A percentile compares a stretch with the other conserved stretches of the same genome.
Conservation (phyloP, 2,329 filamentous ascomycete genomes). For the Ophiostoma montium region DNA sequence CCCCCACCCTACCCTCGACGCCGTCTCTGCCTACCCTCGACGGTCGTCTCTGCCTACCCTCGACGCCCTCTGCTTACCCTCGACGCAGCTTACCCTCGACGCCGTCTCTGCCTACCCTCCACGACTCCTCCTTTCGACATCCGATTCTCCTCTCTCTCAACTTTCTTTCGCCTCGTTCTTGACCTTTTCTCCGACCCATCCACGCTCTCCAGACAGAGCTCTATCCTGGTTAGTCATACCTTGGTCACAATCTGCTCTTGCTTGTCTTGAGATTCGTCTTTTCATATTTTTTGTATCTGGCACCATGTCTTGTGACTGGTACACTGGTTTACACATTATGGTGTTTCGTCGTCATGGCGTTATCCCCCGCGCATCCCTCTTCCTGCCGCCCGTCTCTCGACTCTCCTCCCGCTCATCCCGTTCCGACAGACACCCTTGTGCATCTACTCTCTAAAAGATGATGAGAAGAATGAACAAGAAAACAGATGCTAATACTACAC, state of each 20-base stretch:
- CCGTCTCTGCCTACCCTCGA: too few species aligned
- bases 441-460: too few species aligned
- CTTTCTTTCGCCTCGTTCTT: too few species aligned
- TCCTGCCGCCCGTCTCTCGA: not conserved
- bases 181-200: too few species aligned
- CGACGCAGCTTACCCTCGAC: too few species aligned
- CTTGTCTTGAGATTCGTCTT: conserved; percentile 3
- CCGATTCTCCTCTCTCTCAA: too few species aligned
- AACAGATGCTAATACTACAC: conserved; percentile 10
- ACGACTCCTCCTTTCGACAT: too few species aligned
- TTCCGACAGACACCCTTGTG: not conserved
- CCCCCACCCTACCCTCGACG: too few species aligned
- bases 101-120: too few species aligned
- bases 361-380: not conserved
- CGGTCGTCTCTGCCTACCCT: too few species aligned
- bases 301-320: not conserved
- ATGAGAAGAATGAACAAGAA: not conserved
- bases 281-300: conserved; percentile 6
- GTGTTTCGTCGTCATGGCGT: conserved; percentile 1
- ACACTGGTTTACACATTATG: conserved; percentile 6
- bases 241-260: not conserved
- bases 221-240: not conserved
- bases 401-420: not conserved
- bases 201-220: not conserved
- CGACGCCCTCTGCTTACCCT: too few species aligned